These are phyloP conservation scores for Aaosphaeria pasadenensis DNA, from an alignment of 2,329 filamentous ascomycete species.

Conservation along the genomic window DNA sequence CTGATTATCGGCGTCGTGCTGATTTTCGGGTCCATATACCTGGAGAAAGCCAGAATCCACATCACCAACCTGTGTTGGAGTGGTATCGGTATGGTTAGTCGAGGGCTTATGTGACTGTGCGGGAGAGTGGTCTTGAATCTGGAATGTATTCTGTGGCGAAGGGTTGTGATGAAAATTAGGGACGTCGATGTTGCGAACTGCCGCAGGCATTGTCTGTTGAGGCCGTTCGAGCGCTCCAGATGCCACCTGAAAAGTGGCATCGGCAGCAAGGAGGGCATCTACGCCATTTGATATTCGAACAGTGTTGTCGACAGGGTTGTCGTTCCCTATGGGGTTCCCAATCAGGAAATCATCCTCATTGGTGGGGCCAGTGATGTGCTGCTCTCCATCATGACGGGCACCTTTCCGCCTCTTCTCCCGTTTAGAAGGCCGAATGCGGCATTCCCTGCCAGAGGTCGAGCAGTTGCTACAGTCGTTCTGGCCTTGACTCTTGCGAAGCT, in stretches of 20 bases:
- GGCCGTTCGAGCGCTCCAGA: conserved; percentile 3
- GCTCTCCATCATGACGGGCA: no score
- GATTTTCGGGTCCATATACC: conserved; percentile 16
- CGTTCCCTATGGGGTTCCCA: neutral
- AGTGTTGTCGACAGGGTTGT: neutral
- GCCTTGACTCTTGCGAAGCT: conserved; percentile 8
- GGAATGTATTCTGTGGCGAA: conserved; percentile 7
- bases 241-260: conserved; percentile 9
- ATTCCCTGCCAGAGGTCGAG: conserved; percentile 6
- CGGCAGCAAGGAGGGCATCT: conserved; percentile 9
- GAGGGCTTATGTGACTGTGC: conserved; percentile 1
- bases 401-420: conserved; percentile 11
- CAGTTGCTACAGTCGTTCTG: conserved; percentile 13
- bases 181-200: conserved; percentile 3
- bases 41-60: conserved; percentile 16
- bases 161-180: conserved; percentile 3
- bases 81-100: conserved; percentile 10
- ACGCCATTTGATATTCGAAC: conserved; percentile 6
- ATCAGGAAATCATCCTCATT: no score
- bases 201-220: conserved; percentile 4
- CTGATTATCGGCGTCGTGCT: conserved; percentile 17
- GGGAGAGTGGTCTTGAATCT: conserved; percentile 3
- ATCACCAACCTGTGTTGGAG: conserved; percentile 13
- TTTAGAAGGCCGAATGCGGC: conserved; percentile 13
- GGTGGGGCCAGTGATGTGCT: no score